phyloP scores from a whole-genome alignment of 1,284 basidiomycete genomes.

The Pseudozyma pruni region DNA sequence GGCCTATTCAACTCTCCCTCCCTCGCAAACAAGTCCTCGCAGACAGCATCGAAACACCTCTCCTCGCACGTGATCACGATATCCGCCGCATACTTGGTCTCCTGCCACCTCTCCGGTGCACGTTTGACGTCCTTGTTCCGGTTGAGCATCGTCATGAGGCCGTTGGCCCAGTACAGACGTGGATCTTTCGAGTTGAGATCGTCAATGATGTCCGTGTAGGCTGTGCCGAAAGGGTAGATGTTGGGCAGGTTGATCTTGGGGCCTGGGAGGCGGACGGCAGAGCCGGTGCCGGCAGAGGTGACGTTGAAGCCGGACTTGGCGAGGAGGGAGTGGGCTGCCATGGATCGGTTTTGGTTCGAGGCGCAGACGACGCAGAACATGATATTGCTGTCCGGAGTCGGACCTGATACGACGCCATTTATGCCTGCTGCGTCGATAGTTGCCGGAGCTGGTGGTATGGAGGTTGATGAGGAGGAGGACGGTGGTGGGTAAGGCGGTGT shows the following conservation, averaged over 20 bases:
- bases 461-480: conserved; percentile 10
- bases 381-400: conserved; percentile 24
- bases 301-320: conserved; percentile 87
- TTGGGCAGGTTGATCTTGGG: conserved; percentile 97
- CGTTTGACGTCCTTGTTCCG: conserved; percentile 90
- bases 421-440: conserved; percentile 14
- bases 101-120: conserved; percentile 97
- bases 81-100: conserved; percentile 85
- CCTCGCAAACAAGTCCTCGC: conserved; percentile 88
- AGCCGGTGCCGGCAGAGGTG: conserved; percentile 94
- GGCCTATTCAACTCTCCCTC: conserved; percentile 92
- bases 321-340: conserved; percentile 96
- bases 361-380: conserved; percentile 96
- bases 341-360: conserved; percentile 97
- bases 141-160: conserved; percentile 96
- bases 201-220: conserved; percentile 94
- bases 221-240: conserved; percentile 97
- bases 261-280: conserved; percentile 93
- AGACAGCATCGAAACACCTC: conserved; percentile 97
- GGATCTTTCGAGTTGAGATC: conserved; percentile 89
- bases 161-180: conserved; percentile 88
- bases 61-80: conserved; percentile 99
- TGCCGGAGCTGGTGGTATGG: neutral
- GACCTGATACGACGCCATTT: conserved; percentile 20
- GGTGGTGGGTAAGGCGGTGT: conserved; percentile 8